A percentile compares a stretch with the other conserved stretches of the same genome.
Conservation (phyloP, 805 yeast species). For the Lachancea fermentati region DNA sequence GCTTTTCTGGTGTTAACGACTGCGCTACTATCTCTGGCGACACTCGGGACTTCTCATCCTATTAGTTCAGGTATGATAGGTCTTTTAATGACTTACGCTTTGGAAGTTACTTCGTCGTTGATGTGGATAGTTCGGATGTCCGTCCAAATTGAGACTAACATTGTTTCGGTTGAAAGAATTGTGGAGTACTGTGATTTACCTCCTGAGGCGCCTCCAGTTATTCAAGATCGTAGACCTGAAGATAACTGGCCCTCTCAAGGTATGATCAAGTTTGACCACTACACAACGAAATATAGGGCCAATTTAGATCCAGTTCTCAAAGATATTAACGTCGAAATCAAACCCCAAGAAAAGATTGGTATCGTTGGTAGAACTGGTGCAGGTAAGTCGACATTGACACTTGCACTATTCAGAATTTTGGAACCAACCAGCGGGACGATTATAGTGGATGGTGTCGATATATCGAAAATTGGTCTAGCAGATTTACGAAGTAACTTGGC, state of each 20-base stretch:
- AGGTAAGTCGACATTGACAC: slow-evolving; percentile 59
- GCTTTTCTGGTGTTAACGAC: slow-evolving; percentile 48
- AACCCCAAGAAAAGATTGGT: slow-evolving; percentile 58
- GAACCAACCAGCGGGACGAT: slow-evolving; percentile 53
- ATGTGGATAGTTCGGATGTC: slow-evolving; percentile 53
- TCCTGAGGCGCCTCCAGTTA: slow-evolving; percentile 43
- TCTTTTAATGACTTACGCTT: slow-evolving; percentile 56
- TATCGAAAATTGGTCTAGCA: slow-evolving; percentile 43
- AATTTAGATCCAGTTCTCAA: slow-evolving; percentile 56
- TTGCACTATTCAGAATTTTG: slow-evolving; percentile 56
- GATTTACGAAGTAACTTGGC: slow-evolving; percentile 53
- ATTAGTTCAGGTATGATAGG: slow-evolving; percentile 58
- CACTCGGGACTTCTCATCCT: slow-evolving; percentile 37
- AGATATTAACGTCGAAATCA: slow-evolving; percentile 40
- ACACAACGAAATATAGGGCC: slow-evolving; percentile 53
- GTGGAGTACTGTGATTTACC: slow-evolving; percentile 48
- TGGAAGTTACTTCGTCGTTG: slow-evolving; percentile 49
- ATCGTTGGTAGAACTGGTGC: slow-evolving; percentile 79
- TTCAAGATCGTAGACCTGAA: slow-evolving; percentile 42
- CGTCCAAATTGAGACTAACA: slow-evolving; percentile 58
- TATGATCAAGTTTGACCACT: slow-evolving; percentile 42
- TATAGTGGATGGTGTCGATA: slow-evolving; percentile 50
- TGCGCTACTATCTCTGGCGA: slow-evolving; percentile 41
- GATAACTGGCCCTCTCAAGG: slow-evolving; percentile 54
- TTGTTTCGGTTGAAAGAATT: slow-evolving; percentile 64